These are phyloP conservation scores for Fraxinus quadrangulata DNA, from an alignment of 257 asterid genomes.

Conservation along the genomic window DNA sequence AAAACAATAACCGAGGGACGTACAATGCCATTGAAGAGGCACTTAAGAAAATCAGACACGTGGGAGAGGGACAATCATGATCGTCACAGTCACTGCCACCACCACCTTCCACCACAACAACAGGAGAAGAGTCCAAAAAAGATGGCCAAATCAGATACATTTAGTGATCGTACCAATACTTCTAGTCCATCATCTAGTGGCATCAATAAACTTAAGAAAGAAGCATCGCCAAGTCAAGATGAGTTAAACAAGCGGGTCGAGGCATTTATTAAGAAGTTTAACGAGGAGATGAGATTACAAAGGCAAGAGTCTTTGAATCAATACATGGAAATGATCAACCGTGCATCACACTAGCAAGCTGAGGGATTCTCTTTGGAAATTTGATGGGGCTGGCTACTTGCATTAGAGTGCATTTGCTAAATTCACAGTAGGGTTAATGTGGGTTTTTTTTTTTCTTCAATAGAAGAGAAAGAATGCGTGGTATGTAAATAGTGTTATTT, in stretches of 20 bases:
- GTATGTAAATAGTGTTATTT: neutral
- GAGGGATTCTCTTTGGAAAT: conserved; percentile 21
- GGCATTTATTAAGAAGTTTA: conserved; percentile 81
- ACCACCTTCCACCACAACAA: conserved; percentile 9
- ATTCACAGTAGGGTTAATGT: neutral
- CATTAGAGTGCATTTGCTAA: neutral
- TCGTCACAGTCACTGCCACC: conserved; percentile 25
- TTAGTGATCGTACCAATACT: conserved; percentile 39
- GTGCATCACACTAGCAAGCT: conserved; percentile 34
- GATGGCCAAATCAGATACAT: conserved; percentile 67
- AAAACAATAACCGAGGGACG: conserved; percentile 84
- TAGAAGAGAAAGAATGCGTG: neutral
- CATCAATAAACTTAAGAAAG: conserved; percentile 54
- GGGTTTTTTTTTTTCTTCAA: no score
- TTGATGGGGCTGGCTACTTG: neutral
- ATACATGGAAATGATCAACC: conserved; percentile 52
- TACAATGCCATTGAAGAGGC: conserved; percentile 63
- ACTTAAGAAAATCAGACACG: conserved; percentile 74
- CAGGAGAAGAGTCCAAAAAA: conserved; percentile 30
- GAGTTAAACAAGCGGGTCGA: conserved; percentile 75
- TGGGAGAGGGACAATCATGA: conserved; percentile 51
- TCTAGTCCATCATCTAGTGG: conserved; percentile 15
- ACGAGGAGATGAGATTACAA: conserved; percentile 81
- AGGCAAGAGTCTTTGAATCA: conserved; percentile 74
- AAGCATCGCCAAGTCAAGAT: conserved; percentile 70